These are phyloP conservation scores for Phytophthora vignae DNA, from an alignment of 352 stramenopile species.

Conservation along the genomic window DNA sequence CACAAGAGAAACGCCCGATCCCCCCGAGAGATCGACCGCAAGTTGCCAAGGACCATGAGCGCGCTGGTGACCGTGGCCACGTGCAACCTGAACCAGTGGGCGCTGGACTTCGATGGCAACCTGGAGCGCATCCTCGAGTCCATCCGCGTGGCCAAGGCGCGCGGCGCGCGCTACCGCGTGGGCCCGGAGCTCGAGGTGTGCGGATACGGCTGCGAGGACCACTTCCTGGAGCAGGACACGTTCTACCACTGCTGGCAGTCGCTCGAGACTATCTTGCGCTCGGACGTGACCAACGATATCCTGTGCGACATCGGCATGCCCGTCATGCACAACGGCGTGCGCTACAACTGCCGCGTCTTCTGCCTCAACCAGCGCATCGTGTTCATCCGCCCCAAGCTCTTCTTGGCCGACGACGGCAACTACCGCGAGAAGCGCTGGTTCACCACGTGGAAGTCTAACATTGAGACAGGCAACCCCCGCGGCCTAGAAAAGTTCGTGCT, in stretches of 20 bases:
- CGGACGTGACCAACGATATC: constrained; percentile 93
- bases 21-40: background rate
- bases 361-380: constrained; percentile 95
- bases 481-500: constrained; percentile 83
- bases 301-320: constrained; percentile 99
- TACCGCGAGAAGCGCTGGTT: constrained; percentile 97
- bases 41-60: constrained; percentile 56
- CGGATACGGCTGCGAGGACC: constrained; percentile 99
- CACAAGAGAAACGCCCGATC: constrained; percentile 10
- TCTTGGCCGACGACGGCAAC: constrained; percentile 97
- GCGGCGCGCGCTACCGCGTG: constrained; percentile 92
- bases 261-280: constrained; percentile 87
- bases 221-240: constrained; percentile 99
- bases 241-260: constrained; percentile 98
- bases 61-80: constrained; percentile 95
- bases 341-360: constrained; percentile 98
- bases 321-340: constrained; percentile 94
- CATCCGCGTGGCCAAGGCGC: constrained; percentile 90
- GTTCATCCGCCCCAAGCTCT: constrained; percentile 95
- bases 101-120: constrained; percentile 99
- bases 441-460: constrained; percentile 80
- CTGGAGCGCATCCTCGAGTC: constrained; percentile 91
- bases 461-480: constrained; percentile 34
- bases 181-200: constrained; percentile 98
- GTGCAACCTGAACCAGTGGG: constrained; percentile 99